Conservation (phyloP, 169 alveolate genomes). For the Plasmodium coatneyi region DNA sequence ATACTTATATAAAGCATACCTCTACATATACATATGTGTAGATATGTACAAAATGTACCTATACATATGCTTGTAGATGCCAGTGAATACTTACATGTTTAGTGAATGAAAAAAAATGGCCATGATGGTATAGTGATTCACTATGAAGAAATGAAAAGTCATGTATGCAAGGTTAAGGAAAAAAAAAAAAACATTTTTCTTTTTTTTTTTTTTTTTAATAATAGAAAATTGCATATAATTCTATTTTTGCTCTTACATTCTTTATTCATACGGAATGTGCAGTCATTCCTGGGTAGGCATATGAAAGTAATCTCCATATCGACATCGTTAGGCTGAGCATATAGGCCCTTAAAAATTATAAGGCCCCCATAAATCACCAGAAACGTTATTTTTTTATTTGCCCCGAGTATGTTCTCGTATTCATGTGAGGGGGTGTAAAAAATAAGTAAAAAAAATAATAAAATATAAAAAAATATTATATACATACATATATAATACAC, state of each 20-base stretch:
- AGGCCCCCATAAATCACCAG: not conserved
- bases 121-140: not conserved
- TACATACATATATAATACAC: not conserved
- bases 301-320: not conserved
- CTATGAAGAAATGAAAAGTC: not conserved
- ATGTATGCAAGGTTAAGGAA: not conserved
- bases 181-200: not conserved
- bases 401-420: not conserved
- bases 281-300: not conserved
- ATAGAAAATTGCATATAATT: not conserved
- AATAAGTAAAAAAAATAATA: not conserved
- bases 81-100: not conserved
- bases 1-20: too few species aligned
- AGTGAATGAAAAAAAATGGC: not conserved
- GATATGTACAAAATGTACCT: not conserved
- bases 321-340: not conserved
- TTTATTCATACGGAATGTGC: not conserved
- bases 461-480: not conserved
- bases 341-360: not conserved
- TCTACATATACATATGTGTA: not conserved
- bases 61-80: not conserved
- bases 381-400: not conserved
- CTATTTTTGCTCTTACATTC: not conserved
- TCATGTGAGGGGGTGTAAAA: not conserved
- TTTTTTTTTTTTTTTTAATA: not conserved